phyloP scores from a whole-genome alignment of 1,139 yeast species.

The Candida glucosophila region DNA sequence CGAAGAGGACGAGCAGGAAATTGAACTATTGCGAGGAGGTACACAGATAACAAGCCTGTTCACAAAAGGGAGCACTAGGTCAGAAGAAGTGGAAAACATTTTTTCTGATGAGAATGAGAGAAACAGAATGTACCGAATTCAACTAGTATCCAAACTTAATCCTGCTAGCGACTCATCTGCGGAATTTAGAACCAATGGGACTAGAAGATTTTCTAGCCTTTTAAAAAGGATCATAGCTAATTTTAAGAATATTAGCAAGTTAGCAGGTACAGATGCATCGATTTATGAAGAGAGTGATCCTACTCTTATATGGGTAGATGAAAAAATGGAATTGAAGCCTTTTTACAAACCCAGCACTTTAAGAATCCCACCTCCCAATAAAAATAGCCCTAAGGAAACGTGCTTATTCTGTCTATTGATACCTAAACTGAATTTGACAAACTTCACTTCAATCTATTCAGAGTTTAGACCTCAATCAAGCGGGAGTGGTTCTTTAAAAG shows the following conservation, averaged over 20 bases:
- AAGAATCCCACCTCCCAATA: slow-evolving; percentile 22
- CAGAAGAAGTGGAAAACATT: slow-evolving; percentile 7
- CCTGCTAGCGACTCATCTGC: slow-evolving; percentile 8
- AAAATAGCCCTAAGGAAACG: slow-evolving; percentile 12
- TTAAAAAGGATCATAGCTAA: slow-evolving; percentile 10
- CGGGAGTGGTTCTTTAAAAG: slow-evolving; percentile 1
- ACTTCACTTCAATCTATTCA: slow-evolving; percentile 20
- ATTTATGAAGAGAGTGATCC: slow-evolving; percentile 8
- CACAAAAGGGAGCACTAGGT: slow-evolving; percentile 1
- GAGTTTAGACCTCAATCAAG: slow-evolving; percentile 18
- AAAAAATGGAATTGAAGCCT: slow-evolving; percentile 28
- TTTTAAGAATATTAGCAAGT: slow-evolving; percentile 8
- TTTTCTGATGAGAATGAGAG: slow-evolving; percentile 21
- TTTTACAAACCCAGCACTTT: slow-evolving; percentile 36
- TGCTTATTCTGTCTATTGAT: slow-evolving; percentile 25
- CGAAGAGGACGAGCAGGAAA: slow-evolving; percentile 7
- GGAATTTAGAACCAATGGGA: slow-evolving; percentile 26
- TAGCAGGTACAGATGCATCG: background rate
- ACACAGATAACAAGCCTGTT: slow-evolving; percentile 1
- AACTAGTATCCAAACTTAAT: slow-evolving; percentile 22
- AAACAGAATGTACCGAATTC: slow-evolving; percentile 22
- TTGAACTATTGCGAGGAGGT: slow-evolving; percentile 4
- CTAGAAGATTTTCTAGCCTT: slow-evolving; percentile 15
- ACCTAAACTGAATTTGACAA: slow-evolving; percentile 14
- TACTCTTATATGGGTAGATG: slow-evolving; percentile 34